Evolutionary conservation across 2,329 filamentous ascomycete genomes (phyloP).

Genomic region (Pseudocercospora musae): DNA sequence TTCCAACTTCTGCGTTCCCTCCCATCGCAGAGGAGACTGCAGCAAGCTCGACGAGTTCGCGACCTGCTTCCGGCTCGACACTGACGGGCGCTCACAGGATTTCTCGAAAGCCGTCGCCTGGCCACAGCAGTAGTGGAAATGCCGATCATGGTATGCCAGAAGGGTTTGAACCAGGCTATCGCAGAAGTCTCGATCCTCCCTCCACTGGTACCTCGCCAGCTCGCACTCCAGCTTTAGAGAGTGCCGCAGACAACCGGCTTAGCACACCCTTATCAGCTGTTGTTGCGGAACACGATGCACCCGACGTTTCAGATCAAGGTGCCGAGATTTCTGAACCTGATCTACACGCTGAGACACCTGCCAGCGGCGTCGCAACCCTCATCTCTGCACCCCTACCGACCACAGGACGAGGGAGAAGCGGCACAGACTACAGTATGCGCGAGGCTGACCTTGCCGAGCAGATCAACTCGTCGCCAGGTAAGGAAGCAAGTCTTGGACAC

Average conservation of each 20-base stretch:
- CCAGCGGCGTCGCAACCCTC: conserved; percentile 12
- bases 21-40: conserved; percentile 55
- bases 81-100: conserved; percentile 33
- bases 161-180: conserved; percentile 52
- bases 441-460: conserved; percentile 33
- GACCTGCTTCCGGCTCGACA: conserved; percentile 36
- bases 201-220: conserved; percentile 60
- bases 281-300: conserved; percentile 21
- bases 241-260: conserved; percentile 28
- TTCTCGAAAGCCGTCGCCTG: conserved; percentile 37
- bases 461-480: conserved; percentile 26
- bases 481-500: conserved; percentile 20
- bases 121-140: conserved; percentile 42
- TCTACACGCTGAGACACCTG: conserved; percentile 24
- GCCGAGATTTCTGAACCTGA: conserved; percentile 24
- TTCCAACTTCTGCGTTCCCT: conserved; percentile 51
- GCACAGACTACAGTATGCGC: conserved; percentile 34
- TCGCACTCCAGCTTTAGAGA: conserved; percentile 54
- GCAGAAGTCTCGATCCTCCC: conserved; percentile 57
- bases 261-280: conserved; percentile 30
- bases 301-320: conserved; percentile 25
- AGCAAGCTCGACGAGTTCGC: conserved; percentile 33
- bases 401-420: conserved; percentile 27
- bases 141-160: conserved; percentile 29
- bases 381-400: conserved; percentile 14